These are phyloP conservation scores for Toxoplasma gondii DNA, from an alignment of 169 alveolate species.

Conservation along the genomic window DNA sequence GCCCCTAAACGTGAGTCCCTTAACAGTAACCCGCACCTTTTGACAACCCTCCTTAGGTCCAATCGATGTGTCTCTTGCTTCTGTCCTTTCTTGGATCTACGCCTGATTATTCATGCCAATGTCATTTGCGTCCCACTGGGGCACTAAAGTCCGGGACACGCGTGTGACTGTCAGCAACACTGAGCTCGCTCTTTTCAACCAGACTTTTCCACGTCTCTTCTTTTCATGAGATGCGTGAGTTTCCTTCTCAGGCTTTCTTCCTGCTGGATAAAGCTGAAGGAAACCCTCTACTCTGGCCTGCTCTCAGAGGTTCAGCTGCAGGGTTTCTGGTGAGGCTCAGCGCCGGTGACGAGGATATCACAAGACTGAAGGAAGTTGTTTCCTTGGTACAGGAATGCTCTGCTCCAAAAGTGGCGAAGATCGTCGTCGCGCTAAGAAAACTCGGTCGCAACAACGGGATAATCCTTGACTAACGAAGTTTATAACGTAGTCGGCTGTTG, in stretches of 20 bases:
- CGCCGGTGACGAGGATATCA: background rate
- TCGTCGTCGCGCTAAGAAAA: background rate
- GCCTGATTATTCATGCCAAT: too few species aligned
- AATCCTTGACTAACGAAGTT: background rate
- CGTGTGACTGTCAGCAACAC: too few species aligned
- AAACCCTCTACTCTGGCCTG: slow-evolving; percentile 41
- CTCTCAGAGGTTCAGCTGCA: slow-evolving; percentile 35
- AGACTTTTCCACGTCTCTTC: too few species aligned
- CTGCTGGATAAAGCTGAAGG: background rate
- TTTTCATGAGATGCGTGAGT: background rate
- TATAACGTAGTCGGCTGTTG: too few species aligned
- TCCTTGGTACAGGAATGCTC: background rate
- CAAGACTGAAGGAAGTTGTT: background rate
- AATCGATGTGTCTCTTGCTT: too few species aligned
- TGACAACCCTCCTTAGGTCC: too few species aligned
- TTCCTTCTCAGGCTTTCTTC: background rate
- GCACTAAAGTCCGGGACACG: too few species aligned
- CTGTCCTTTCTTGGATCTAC: too few species aligned
- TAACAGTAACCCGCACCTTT: too few species aligned
- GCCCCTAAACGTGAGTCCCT: background rate
- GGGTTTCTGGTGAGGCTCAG: slow-evolving; percentile 5
- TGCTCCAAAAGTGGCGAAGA: slow-evolving; percentile 6
- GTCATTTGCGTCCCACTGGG: too few species aligned
- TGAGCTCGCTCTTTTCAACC: too few species aligned
- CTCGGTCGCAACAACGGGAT: background rate